Percentiles rank a stretch among this genome's conserved stretches.
Conservation (phyloP, 2,329 filamentous ascomycete genomes). For the Aureobasidium musti region DNA sequence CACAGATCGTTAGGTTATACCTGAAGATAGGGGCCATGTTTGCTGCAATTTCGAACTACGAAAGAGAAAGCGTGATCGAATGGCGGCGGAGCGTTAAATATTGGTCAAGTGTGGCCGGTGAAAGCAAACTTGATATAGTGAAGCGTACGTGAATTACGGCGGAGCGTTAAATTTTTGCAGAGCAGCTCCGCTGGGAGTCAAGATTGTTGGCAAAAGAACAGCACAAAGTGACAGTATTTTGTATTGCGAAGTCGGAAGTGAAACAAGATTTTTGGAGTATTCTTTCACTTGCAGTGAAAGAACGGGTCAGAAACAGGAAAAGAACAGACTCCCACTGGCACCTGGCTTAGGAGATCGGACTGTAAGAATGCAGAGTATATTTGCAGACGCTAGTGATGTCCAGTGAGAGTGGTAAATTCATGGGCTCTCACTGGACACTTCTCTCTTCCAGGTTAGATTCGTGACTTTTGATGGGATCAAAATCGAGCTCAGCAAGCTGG, state of each 20-base stretch:
- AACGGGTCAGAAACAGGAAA: neutral
- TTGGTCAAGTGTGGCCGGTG: no score
- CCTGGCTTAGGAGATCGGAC: neutral
- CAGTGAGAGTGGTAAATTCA: neutral
- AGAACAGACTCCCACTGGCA: neutral
- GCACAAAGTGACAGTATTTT: neutral
- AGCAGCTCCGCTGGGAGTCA: neutral
- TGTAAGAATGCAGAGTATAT: neutral
- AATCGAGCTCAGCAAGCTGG: neutral
- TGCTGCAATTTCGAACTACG: neutral
- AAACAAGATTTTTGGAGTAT: no score
- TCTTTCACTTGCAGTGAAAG: neutral
- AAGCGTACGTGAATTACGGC: neutral
- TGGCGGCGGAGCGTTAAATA: neutral
- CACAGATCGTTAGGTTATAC: neutral
- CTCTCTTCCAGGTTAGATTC: neutral
- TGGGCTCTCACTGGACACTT: neutral
- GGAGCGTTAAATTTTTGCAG: neutral
- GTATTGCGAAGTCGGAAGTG: neutral
- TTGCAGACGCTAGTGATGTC: neutral
- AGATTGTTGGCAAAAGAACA: neutral
- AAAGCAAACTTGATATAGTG: neutral
- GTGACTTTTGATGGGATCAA: neutral
- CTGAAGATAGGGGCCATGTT: neutral
- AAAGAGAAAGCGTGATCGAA: neutral